phyloP scores from a whole-genome alignment of 768 basidiomycete genomes.

The Suillus discolor region DNA sequence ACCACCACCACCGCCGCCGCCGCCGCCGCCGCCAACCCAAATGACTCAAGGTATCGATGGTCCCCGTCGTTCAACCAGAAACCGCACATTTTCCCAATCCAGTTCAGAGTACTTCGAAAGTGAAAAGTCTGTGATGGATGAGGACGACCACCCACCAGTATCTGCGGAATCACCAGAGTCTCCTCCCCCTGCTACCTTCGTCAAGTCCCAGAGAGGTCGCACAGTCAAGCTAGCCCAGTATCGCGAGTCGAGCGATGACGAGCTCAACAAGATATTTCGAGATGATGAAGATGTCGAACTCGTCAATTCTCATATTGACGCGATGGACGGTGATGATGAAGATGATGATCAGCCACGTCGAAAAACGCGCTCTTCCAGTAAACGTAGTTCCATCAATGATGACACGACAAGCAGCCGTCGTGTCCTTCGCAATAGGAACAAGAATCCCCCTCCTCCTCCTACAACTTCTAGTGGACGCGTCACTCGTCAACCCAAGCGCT shows the following conservation, averaged over 20 bases:
- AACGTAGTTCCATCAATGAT: constrained; percentile 20
- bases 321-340: constrained; percentile 31
- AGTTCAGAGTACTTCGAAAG: constrained; percentile 36
- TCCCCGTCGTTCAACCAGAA: constrained; percentile 29
- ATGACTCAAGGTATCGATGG: constrained; percentile 10
- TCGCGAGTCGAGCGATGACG: constrained; percentile 52
- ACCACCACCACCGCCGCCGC: background rate
- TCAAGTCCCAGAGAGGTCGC: constrained; percentile 42
- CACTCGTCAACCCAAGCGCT: constrained; percentile 25
- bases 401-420: constrained; percentile 28
- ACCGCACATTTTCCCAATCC: constrained; percentile 24
- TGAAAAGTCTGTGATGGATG: constrained; percentile 35
- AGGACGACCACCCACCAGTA: constrained; percentile 16
- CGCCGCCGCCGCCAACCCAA: constrained; percentile 1
- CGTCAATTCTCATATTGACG: constrained; percentile 24
- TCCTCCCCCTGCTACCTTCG: constrained; percentile 18
- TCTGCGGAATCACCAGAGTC: constrained; percentile 7
- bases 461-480: constrained; percentile 26
- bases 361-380: constrained; percentile 15
- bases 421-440: constrained; percentile 42
- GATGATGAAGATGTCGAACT: constrained; percentile 13
- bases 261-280: constrained; percentile 20
- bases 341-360: constrained; percentile 30
- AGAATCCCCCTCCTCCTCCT: constrained; percentile 27
- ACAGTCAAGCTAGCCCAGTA: constrained; percentile 41